Percentiles rank a stretch among this genome's conserved stretches.
These are phyloP conservation scores for Musa itinerans DNA, from an alignment of 176 grass and related monocot species.

Conservation along the genomic window DNA sequence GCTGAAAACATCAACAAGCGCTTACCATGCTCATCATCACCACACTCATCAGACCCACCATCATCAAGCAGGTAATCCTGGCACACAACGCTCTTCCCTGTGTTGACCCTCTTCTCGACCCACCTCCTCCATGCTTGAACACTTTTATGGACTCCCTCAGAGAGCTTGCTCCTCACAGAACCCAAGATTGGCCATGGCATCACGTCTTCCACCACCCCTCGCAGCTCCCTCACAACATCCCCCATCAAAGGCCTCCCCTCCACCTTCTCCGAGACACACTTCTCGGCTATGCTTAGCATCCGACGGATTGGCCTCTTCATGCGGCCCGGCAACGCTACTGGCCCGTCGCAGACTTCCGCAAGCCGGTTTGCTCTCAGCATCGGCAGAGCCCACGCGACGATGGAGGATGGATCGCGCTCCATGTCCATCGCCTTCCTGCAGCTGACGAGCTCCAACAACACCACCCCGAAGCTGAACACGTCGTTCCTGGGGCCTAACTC, in stretches of 20 bases:
- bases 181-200: constrained; percentile 9
- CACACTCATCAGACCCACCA: constrained; percentile 6
- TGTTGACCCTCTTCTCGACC: constrained; percentile 34
- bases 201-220: constrained; percentile 30
- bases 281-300: constrained; percentile 44
- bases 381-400: constrained; percentile 64
- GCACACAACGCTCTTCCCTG: constrained; percentile 58
- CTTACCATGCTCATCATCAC: too few relatives aligned
- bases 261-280: constrained; percentile 52
- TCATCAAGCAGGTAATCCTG: constrained; percentile 34
- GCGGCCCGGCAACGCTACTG: constrained; percentile 22
- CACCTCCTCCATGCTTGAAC: constrained; percentile 42
- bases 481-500: constrained; percentile 67
- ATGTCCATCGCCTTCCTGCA: constrained; percentile 88
- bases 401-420: constrained; percentile 44
- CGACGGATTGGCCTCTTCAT: constrained; percentile 4
- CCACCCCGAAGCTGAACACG: constrained; percentile 94
- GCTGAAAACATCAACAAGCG: too few relatives aligned
- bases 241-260: constrained; percentile 46
- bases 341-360: constrained; percentile 38
- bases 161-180: not conserved
- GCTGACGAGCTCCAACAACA: constrained; percentile 90
- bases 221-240: constrained; percentile 63
- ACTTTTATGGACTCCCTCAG: constrained; percentile 26
- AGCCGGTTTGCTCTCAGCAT: constrained; percentile 21